Conservation (phyloP, 805 yeast genomes). For the Debaryomyces prosopidis region DNA sequence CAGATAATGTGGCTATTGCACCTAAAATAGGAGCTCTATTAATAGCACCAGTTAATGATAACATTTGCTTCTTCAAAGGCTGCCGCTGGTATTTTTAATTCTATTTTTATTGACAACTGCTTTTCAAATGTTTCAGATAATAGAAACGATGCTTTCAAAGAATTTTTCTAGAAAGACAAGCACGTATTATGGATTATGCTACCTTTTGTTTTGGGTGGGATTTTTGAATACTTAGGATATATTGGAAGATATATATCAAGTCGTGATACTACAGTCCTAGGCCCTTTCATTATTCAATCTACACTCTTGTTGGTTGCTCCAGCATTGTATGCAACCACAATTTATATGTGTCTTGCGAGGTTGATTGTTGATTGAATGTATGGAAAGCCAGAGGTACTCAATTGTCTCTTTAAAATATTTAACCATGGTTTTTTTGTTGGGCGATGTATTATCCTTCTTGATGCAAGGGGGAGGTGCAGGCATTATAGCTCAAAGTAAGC, state of each 20-base stretch:
- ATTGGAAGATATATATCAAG: conserved; percentile 19
- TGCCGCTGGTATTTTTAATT: conserved; percentile 3
- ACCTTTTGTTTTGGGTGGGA: conserved; percentile 25
- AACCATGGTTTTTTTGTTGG: conserved; percentile 27
- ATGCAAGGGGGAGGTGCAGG: conserved; percentile 35
- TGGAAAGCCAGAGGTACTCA: conserved; percentile 15
- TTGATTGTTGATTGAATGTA: conserved; percentile 16
- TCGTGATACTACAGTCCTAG: conserved; percentile 7
- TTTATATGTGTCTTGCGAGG: conserved; percentile 33
- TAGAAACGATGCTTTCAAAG: background rate
- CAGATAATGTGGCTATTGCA: too few relatives aligned
- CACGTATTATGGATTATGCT: background rate
- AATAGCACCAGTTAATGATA: too few relatives aligned
- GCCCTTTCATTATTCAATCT: conserved; percentile 24
- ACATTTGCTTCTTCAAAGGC: conserved; percentile 2
- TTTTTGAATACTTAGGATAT: conserved; percentile 25
- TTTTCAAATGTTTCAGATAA: background rate
- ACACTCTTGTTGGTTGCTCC: conserved; percentile 29
- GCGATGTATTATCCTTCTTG: conserved; percentile 25
- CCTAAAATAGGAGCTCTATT: too few relatives aligned
- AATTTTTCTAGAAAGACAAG: background rate
- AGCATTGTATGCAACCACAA: conserved; percentile 28
- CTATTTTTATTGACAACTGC: background rate
- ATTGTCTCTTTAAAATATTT: conserved; percentile 20
- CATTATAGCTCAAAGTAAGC: conserved; percentile 16